A percentile compares a stretch with the other conserved stretches of the same genome.
Conservation (phyloP, 2,329 filamentous ascomycete genomes). For the Neophaeococcomyces mojaviensis region DNA sequence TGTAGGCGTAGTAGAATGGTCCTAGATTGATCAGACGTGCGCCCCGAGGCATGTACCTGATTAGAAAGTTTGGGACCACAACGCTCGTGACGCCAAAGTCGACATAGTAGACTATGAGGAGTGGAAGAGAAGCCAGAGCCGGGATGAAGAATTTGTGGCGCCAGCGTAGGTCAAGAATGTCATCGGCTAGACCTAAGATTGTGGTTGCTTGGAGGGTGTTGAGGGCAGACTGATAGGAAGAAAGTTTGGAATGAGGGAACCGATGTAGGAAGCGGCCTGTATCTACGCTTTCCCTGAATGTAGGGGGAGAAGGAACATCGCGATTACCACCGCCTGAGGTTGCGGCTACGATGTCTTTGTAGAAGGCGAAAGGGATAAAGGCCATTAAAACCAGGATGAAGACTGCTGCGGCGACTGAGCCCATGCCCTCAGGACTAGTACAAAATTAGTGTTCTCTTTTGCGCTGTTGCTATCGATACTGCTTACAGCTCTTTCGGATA, state of each 20-base stretch:
- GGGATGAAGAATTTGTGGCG: constrained; percentile 98
- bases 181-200: constrained; percentile 86
- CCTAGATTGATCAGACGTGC: constrained; percentile 79
- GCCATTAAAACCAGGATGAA: constrained; percentile 82
- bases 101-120: constrained; percentile 95
- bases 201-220: constrained; percentile 86
- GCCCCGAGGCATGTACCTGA: constrained; percentile 56
- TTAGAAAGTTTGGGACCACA: constrained; percentile 78
- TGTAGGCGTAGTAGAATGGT: constrained; percentile 85
- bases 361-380: constrained; percentile 95
- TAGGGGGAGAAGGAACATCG: constrained; percentile 61
- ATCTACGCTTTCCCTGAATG: constrained; percentile 60
- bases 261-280: constrained; percentile 78
- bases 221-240: constrained; percentile 88
- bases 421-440: constrained; percentile 82
- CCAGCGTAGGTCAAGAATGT: constrained; percentile 97
- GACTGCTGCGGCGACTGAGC: constrained; percentile 82
- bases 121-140: constrained; percentile 82
- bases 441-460: not conserved
- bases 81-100: constrained; percentile 96
- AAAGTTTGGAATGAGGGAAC: constrained; percentile 94
- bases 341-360: constrained; percentile 92
- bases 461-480: not conserved
- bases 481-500: constrained; percentile 65
- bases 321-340: constrained; percentile 90